These are phyloP conservation scores for Ophiocordyceps australis DNA, from an alignment of 2,329 filamentous ascomycete genomes.

Conservation along the genomic window DNA sequence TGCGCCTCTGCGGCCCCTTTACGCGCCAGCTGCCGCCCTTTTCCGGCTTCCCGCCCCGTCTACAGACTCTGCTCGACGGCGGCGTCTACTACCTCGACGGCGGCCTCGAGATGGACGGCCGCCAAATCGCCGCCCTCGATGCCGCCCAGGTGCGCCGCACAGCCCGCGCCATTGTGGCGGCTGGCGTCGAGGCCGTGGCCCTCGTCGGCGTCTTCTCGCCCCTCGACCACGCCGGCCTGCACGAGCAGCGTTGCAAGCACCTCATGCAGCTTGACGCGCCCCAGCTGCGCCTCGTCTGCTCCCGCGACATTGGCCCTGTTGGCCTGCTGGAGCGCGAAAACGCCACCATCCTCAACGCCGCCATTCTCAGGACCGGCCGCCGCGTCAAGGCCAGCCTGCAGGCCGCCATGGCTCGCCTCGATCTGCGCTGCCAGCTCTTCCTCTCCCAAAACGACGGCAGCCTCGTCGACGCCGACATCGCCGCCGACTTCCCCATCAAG, in stretches of 20 bases:
- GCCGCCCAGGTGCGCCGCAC: conserved; percentile 16
- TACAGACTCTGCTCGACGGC: conserved; percentile 21
- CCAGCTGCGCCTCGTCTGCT: conserved; percentile 19
- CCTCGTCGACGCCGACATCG: conserved; percentile 24
- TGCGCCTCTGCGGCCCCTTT: conserved; percentile 25
- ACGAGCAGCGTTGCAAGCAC: conserved; percentile 19
- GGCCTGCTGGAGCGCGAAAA: conserved; percentile 30
- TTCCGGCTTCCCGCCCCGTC: conserved; percentile 21
- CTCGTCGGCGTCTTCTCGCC: conserved; percentile 27
- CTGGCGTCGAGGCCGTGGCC: conserved; percentile 18
- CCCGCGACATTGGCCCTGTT: conserved; percentile 21
- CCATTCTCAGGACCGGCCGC: conserved; percentile 26
- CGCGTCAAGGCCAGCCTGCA: conserved; percentile 27
- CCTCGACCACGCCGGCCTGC: conserved; percentile 19
- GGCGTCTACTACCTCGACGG: conserved; percentile 22
- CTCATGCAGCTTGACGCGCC: conserved; percentile 18
- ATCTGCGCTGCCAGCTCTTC: conserved; percentile 23
- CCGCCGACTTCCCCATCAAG: conserved; percentile 29
- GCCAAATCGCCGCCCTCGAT: conserved; percentile 20
- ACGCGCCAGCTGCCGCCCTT: conserved; percentile 24
- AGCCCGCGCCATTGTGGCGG: conserved; percentile 13
- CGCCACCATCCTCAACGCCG: conserved; percentile 34
- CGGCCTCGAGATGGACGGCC: conserved; percentile 27
- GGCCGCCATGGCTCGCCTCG: conserved; percentile 22
- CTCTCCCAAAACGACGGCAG: conserved; percentile 36